phyloP scores from a whole-genome alignment of 176 grass and related monocot genomes.

The Cenchrus purpureus region DNA sequence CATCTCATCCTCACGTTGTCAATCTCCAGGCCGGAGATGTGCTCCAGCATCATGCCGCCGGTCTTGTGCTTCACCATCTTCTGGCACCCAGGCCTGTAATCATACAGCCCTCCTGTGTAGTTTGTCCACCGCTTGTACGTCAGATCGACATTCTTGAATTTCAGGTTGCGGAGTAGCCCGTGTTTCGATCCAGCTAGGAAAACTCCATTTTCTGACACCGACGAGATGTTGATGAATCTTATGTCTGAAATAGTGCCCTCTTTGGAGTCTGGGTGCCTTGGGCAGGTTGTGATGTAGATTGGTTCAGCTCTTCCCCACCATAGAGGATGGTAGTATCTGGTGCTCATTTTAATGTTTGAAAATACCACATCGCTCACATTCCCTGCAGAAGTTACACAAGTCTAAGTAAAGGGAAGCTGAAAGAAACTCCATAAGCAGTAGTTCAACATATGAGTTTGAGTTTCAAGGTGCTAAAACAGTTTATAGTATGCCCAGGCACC shows the following conservation, averaged over 20 bases:
- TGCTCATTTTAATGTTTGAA: slow-evolving; percentile 89
- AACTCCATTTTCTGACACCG: slow-evolving; percentile 81
- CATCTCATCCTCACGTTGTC: slow-evolving; percentile 90
- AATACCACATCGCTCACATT: slow-evolving; percentile 75
- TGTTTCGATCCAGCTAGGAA: slow-evolving; percentile 74
- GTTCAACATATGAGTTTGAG: background rate
- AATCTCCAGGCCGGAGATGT: slow-evolving; percentile 75
- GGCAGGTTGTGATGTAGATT: slow-evolving; percentile 91
- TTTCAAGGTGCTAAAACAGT: background rate
- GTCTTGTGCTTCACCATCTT: slow-evolving; percentile 67
- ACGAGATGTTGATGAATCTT: slow-evolving; percentile 79
- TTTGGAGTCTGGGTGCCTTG: slow-evolving; percentile 57
- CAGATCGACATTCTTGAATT: slow-evolving; percentile 72
- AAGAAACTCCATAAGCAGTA: background rate
- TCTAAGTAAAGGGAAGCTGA: background rate
- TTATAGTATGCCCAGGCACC: background rate
- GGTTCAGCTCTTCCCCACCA: slow-evolving; percentile 98
- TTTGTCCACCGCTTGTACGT: slow-evolving; percentile 79
- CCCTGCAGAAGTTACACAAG: slow-evolving; percentile 44
- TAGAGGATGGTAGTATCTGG: slow-evolving; percentile 87
- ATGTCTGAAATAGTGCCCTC: slow-evolving; percentile 81
- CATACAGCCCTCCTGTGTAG: slow-evolving; percentile 65
- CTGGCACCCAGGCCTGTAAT: slow-evolving; percentile 78
- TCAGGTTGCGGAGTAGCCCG: slow-evolving; percentile 62
- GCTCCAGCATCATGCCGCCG: slow-evolving; percentile 84